Base-by-base conservation (phyloP, 129 eudicot species). In the Ambrosia trifida region DNA sequence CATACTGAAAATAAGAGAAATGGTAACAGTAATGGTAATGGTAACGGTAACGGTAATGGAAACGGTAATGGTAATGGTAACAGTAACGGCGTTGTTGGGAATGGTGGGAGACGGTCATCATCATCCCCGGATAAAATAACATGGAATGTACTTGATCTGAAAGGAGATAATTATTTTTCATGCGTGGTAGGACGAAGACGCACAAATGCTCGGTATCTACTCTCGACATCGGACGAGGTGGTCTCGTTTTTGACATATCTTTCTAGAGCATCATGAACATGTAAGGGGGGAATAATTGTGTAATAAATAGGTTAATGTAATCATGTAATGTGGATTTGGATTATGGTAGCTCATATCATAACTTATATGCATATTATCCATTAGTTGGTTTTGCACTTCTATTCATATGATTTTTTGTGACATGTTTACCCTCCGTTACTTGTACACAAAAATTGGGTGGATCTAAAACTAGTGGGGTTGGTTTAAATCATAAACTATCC, bases 141-240 rank as follows among this genome's bases (percentile, higher is more conserved):
- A 11, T 93, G 96, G 96, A 87, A 78, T 67, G 95, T 93, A 79
- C 95, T 93, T 10, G 96, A 93, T 73, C 76, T 93, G 16, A 85
- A 89, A 41, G 91, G 84, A 47, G 96, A 89, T 59, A 87, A 93
- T 18, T 93, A 93, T 73, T 93, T 93, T 72, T 93, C 98, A 4
- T 89, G 96, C 66, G 75, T 95, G 14, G 95, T 89, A 47, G 90
- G 96, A 16, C 79, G 90, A 3, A 82, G 68, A 19, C 92, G 90
- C 13, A 87, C 95, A 49, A 89, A 83, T 56, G 96, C 98, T 13
- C 82, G 95, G 54, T 93, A 93, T 67, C 72, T 66, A 54, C 84
- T 93, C n/a, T 72, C 66, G 18, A 85, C 82, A 7, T 77, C 96
- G 0, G 92, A 89, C 14, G 92, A 89, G 14, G 98, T 93, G 30